Base-by-base conservation (phyloP, 106 monocot species). In the Iris macrosiphon region DNA sequence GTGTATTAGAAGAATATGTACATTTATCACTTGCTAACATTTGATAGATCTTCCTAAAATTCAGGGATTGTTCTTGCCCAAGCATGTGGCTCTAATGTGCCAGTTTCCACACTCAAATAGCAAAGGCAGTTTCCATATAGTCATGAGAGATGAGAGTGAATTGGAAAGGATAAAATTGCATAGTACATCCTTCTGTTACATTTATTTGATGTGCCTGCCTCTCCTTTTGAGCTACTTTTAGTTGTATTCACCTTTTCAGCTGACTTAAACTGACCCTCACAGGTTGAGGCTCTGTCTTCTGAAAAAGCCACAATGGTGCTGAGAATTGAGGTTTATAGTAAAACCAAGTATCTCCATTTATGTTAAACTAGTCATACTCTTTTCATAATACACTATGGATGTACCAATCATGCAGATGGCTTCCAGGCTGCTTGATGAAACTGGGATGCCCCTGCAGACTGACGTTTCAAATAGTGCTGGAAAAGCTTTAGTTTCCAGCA, bases 231-330 rank as follows among this genome's bases (percentile, higher is more conserved):
- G 29, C 62, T 54, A 45, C 2, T 28, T 28, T 32, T 21, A 10
- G 3, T 37, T 21, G n/a, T 7, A 18, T 31, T 53, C n/a, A 53
- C 5, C n/a, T 28, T 4, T n/a, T 40, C n/a, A 35, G 19, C 18
- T 32, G 3, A 35, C 11, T 1, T 33, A 4, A 12, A 19, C 10
- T 30, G 13, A 34, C 9, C 41, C 31, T 6, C 13, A 6, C 40
- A 89, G 89, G 93, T 93, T 56, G 93, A 93, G 46, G 40, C 88
- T 42, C 85, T 94, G 30, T 84, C 89, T 24, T 89, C 89, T 21
- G 84, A 94, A 69, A 94, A 94, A 60, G 81, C 88, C 46, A 74
- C 85, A 52, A 29, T 94, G 64, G 35, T 65, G 3, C 64, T 94
- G 41, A 78, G 94, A 75, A 91, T 79, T 24, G 90, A 91, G 90